Conservation (phyloP, 805 yeast genomes). For the Lipomyces anomalus region DNA sequence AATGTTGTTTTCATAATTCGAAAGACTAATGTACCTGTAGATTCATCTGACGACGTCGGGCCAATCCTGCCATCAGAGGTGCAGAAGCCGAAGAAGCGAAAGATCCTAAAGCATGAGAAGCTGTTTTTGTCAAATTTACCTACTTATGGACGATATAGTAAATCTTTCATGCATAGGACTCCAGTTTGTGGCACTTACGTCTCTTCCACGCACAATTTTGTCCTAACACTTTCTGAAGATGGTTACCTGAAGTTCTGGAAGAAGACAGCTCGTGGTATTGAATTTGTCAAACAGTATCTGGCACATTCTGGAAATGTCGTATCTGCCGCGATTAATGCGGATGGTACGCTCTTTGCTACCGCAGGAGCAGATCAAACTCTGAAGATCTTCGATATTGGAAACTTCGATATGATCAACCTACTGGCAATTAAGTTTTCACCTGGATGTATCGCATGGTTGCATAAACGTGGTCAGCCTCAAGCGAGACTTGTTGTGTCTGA, state of each 20-base stretch:
- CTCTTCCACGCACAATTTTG: conserved; percentile 20
- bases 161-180: conserved; percentile 28
- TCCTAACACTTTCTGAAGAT: conserved; percentile 33
- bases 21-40: no score
- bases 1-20: no score
- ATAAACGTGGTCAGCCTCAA: conserved; percentile 18
- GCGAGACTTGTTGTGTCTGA: conserved; percentile 23
- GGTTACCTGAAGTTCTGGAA: conserved; percentile 38
- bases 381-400: conserved; percentile 35
- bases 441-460: conserved; percentile 28
- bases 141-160: conserved; percentile 24
- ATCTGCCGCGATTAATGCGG: conserved; percentile 20
- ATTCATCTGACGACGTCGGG: conserved; percentile 11
- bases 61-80: conserved; percentile 10
- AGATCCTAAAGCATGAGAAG: conserved; percentile 19
- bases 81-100: conserved; percentile 6
- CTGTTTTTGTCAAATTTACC: conserved; percentile 21
- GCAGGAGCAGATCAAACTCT: conserved; percentile 17
- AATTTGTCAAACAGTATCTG: conserved; percentile 33
- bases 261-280: conserved; percentile 23
- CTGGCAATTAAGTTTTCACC: conserved; percentile 32
- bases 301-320: conserved; percentile 25
- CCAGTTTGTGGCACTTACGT: conserved; percentile 14
- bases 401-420: conserved; percentile 37
- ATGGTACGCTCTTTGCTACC: conserved; percentile 31